These are phyloP conservation scores for Alternaria hordeiaustralica DNA, from an alignment of 2,329 filamentous ascomycete species.

Conservation along the genomic window DNA sequence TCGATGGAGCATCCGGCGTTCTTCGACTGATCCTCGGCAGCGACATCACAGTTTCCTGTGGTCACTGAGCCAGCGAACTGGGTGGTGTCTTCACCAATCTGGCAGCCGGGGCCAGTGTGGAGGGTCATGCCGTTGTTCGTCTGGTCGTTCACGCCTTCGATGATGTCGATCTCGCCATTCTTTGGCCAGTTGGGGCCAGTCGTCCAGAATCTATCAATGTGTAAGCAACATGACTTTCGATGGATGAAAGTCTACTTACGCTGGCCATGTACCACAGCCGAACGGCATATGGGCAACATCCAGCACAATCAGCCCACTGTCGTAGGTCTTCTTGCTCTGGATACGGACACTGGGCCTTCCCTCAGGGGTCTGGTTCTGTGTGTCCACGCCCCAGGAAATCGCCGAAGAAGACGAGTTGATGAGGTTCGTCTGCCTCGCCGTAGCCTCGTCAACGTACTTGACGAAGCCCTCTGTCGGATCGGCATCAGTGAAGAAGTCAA, in stretches of 20 bases:
- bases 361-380: constrained; percentile 42
- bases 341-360: constrained; percentile 57
- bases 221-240: constrained; percentile 10
- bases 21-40: constrained; percentile 46
- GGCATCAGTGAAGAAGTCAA: constrained; percentile 51
- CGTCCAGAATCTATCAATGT: constrained; percentile 39
- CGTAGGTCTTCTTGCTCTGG: constrained; percentile 55
- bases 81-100: constrained; percentile 44
- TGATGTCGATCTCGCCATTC: constrained; percentile 58
- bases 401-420: constrained; percentile 45
- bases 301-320: constrained; percentile 56
- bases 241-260: constrained; percentile 31
- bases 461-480: constrained; percentile 56
- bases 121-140: constrained; percentile 55
- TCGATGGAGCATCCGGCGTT: constrained; percentile 54
- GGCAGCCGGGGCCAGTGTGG: constrained; percentile 55
- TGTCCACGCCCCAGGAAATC: constrained; percentile 57
- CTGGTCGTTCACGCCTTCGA: constrained; percentile 56
- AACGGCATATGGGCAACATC: constrained; percentile 61
- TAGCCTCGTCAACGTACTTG: constrained; percentile 49
- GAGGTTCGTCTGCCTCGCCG: constrained; percentile 50
- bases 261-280: constrained; percentile 61
- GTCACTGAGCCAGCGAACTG: constrained; percentile 58
- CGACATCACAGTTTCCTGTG: constrained; percentile 58
- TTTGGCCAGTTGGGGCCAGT: constrained; percentile 40